phyloP scores from a whole-genome alignment of 306 rosid genomes.

The Styphnolobium japonicum region DNA sequence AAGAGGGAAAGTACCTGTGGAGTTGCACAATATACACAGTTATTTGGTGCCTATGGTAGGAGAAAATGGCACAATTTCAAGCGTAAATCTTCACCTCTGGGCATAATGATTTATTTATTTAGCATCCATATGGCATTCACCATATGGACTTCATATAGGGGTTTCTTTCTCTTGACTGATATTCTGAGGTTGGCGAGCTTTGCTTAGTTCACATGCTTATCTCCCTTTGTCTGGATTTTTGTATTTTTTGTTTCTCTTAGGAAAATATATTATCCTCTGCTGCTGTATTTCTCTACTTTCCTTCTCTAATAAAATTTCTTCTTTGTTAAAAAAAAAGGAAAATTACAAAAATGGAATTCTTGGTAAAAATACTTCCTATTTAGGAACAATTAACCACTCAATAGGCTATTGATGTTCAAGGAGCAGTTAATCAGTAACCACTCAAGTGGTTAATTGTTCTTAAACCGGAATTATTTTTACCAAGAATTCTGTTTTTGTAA shows the following conservation, averaged over 20 bases:
- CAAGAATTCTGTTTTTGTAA: neutral
- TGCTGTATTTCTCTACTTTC: neutral
- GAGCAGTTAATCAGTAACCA: neutral
- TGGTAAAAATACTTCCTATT: neutral
- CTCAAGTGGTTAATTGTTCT: neutral
- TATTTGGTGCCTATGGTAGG: neutral
- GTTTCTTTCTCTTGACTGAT: neutral
- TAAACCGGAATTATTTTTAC: neutral
- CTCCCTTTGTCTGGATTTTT: neutral
- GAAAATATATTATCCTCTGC: neutral
- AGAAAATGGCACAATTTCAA: neutral
- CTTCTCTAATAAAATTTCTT: neutral
- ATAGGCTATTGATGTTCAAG: neutral
- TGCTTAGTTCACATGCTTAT: neutral
- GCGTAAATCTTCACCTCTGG: neutral
- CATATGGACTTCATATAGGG: neutral
- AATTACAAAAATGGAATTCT: neutral
- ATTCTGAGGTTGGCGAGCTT: neutral
- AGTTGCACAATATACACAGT: neutral
- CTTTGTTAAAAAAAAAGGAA: neutral
- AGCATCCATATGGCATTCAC: neutral
- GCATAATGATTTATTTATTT: neutral
- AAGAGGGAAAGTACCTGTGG: too few species aligned
- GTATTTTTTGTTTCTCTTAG: neutral
- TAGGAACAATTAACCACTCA: neutral